Evolutionary conservation across 2,329 filamentous ascomycete genomes (phyloP), one percentile per base, ranked within the genome.

Genomic region (Polytolypa hystricis): DNA sequence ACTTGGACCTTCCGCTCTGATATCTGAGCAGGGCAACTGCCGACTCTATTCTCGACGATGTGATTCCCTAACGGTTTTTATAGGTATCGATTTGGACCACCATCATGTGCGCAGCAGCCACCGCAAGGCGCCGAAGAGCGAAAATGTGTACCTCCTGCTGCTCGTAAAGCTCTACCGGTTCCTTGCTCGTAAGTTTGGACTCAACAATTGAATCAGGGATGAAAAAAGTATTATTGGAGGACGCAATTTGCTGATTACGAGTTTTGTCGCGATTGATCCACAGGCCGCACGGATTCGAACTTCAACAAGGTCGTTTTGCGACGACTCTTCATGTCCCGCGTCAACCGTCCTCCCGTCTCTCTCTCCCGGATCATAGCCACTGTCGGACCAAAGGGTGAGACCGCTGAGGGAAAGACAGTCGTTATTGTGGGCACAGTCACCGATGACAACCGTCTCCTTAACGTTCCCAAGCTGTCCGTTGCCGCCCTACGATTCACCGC

Each of bases 281-380:
- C 56, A 93, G 84, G 86, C 71, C 87, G 91, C 64, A 98, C 91
- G 64, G 91, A 96, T 67, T 77, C 85, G 51, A 77, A 77, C 71
- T 98, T 98, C 84, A 98, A 98, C 83, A 93, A 94, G 77, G 84
- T 91, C 59, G 79, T 98, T 62, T 84, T 98, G 59, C 86, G 89
- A 66, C 84, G 91, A 61, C 82, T 98, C 46, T 94, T 94, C 65
- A 94, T 91, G 84, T 94, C 86, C 67, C 85, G 87, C 70, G 94
- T 93, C 72, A 96, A 96, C 83, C 83, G 87, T 56, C 84, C 85
- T 45, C 86, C 91, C 49, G 80, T 98, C 60, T 95, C 87, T 44
- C 75, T 98, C 59, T 95, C 87, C 53, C 84, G 89, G 67, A 85
- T 96, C 60, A 80, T 73, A 49, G 66, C 70, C 62, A 83, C 82